Evolutionary conservation across 2,329 filamentous ascomycete species (phyloP).

Genomic region (Fusarium zealandicum): DNA sequence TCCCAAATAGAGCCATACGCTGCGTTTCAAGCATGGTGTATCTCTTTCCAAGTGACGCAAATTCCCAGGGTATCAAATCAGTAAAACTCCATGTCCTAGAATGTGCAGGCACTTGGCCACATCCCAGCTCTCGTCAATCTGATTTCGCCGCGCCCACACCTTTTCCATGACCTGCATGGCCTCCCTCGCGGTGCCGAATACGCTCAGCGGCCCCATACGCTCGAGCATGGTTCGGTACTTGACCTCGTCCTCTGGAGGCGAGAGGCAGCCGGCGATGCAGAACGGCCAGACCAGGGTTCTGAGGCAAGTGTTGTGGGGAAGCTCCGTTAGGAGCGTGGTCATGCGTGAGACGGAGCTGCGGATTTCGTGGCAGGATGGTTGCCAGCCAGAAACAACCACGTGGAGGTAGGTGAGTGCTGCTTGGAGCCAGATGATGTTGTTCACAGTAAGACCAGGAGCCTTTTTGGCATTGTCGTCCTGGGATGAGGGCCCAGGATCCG

Average conservation of each 20-base stretch:
- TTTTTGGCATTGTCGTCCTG: constrained; percentile 30
- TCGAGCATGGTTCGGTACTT: constrained; percentile 52
- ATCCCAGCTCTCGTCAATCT: constrained; percentile 54
- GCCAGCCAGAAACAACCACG: constrained; percentile 60
- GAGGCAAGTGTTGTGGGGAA: constrained; percentile 44
- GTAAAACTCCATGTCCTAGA: constrained; percentile 49
- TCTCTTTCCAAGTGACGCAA: neutral
- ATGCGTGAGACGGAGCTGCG: constrained; percentile 44
- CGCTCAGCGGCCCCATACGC: constrained; percentile 51
- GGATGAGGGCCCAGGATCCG: constrained; percentile 35
- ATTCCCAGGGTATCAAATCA: constrained; percentile 46
- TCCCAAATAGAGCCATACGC: neutral
- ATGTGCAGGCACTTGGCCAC: constrained; percentile 52
- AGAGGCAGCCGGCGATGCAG: constrained; percentile 53
- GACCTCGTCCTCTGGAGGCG: constrained; percentile 49
- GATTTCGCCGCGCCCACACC: constrained; percentile 52
- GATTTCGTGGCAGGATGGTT: constrained; percentile 54
- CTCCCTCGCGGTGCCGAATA: constrained; percentile 56
- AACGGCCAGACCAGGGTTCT: constrained; percentile 51
- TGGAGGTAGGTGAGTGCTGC: constrained; percentile 57
- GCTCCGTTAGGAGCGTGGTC: constrained; percentile 45
- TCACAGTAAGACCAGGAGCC: constrained; percentile 35
- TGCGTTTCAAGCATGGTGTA: neutral
- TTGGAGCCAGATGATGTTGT: constrained; percentile 56
- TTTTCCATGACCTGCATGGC: constrained; percentile 55